These are phyloP conservation scores for Penicillium simplicissimum DNA, from an alignment of 495 filamentous ascomycete genomes.

Conservation along the genomic window DNA sequence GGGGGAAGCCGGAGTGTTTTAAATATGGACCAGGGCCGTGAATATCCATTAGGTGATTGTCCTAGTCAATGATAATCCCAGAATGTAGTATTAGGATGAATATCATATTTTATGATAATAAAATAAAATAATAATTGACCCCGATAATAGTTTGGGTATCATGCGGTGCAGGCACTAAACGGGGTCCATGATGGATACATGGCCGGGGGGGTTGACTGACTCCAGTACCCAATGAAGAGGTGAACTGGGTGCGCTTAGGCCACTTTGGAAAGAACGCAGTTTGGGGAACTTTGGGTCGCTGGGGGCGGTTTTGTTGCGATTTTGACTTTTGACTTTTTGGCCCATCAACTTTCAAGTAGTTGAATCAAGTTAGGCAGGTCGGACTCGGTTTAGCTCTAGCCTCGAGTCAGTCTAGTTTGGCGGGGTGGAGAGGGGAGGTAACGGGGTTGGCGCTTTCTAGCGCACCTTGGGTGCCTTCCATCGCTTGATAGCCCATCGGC, in stretches of 20 bases:
- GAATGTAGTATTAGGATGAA: neutral
- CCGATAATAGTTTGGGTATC: no score
- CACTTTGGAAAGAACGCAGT: neutral
- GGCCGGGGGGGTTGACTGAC: neutral
- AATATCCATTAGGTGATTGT: slow-evolving; percentile 7
- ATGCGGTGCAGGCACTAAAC: neutral
- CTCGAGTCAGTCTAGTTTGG: neutral
- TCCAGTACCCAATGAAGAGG: neutral
- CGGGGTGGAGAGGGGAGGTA: neutral
- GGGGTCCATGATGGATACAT: neutral
- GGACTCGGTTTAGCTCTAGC: neutral
- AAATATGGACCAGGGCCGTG: slow-evolving; percentile 8
- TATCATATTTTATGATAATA: neutral
- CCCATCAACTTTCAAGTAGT: no score
- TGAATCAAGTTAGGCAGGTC: neutral
- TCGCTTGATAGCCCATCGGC: neutral
- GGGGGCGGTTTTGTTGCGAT: neutral
- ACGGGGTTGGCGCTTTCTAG: neutral
- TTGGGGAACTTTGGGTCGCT: neutral
- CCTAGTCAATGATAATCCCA: slow-evolving; percentile 1
- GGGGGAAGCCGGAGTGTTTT: slow-evolving; percentile 5
- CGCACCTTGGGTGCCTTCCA: neutral
- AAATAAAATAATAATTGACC: neutral
- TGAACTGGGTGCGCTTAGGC: slow-evolving; percentile 3
- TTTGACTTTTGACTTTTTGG: neutral